Conservation (phyloP, 345 rosid species). For the Pistacia integerrima region DNA sequence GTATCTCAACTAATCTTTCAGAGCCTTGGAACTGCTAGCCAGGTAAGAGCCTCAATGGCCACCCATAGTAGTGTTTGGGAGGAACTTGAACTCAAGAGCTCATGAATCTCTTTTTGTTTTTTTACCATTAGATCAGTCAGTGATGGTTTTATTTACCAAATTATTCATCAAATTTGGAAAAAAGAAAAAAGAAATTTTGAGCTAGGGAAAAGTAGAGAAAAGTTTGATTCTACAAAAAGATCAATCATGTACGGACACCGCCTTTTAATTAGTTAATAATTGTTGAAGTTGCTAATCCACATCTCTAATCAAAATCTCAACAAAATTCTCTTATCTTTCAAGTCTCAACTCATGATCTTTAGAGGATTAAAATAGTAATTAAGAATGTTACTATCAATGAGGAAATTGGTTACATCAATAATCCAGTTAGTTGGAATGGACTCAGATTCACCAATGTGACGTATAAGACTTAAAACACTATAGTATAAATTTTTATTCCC, state of each 20-base stretch:
- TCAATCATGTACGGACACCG: neutral
- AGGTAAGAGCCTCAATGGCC: too few relatives aligned
- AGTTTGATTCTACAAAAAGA: neutral
- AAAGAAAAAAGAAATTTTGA: too few relatives aligned
- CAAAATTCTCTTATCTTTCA: neutral
- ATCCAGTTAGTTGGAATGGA: neutral
- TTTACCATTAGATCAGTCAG: too few relatives aligned
- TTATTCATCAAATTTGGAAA: too few relatives aligned
- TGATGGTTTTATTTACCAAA: too few relatives aligned
- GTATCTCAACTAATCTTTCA: too few relatives aligned
- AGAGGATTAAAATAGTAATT: neutral
- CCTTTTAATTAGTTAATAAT: neutral
- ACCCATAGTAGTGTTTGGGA: too few relatives aligned
- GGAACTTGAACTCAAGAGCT: too few relatives aligned
- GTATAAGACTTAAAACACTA: too few relatives aligned
- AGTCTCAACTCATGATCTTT: neutral
- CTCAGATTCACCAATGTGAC: neutral
- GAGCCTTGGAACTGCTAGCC: too few relatives aligned
- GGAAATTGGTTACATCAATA: neutral
- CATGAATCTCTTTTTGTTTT: too few relatives aligned
- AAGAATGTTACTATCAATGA: neutral
- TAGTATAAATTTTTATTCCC: constrained; percentile 7
- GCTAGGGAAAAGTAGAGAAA: neutral
- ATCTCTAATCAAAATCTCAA: neutral
- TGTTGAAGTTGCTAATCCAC: neutral